phyloP scores from a whole-genome alignment of 2,329 filamentous ascomycete species.

The Coleophoma eucalyptorum region DNA sequence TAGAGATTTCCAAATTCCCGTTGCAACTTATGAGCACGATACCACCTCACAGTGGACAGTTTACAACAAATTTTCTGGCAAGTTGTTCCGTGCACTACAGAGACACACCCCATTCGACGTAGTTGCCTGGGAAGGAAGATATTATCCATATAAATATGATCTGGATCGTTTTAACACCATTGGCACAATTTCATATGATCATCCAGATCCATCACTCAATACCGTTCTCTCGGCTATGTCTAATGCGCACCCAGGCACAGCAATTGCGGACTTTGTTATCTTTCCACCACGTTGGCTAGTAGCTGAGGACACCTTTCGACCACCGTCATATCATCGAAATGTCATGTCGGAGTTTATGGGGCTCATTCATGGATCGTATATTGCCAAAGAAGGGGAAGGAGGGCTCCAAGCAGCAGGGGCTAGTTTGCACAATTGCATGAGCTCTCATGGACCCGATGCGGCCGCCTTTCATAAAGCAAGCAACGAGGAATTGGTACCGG shows the following conservation, averaged over 20 bases:
- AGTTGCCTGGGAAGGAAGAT: constrained; percentile 74
- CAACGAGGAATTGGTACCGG: constrained; percentile 47
- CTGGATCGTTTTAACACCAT: constrained; percentile 51
- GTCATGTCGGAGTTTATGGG: constrained; percentile 65
- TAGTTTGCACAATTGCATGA: constrained; percentile 60
- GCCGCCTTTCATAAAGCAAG: constrained; percentile 51
- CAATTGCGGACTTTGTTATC: background rate
- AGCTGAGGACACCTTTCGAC: constrained; percentile 60
- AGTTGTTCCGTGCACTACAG: constrained; percentile 59
- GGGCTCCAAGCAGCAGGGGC: constrained; percentile 59
- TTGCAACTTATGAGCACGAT: constrained; percentile 42
- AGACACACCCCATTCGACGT: constrained; percentile 70
- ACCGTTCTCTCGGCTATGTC: background rate
- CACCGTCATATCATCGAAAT: constrained; percentile 70
- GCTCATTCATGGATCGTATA: constrained; percentile 59
- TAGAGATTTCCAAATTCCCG: constrained; percentile 58
- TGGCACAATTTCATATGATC: constrained; percentile 50
- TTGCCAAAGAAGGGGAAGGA: no score
- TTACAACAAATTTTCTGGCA: constrained; percentile 59
- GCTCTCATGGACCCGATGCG: constrained; percentile 55
- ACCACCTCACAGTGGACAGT: constrained; percentile 37
- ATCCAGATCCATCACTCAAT: constrained; percentile 40
- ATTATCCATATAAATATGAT: constrained; percentile 56
- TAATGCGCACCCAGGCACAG: background rate
- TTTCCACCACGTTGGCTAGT: constrained; percentile 49